Percentiles rank a stretch among this genome's conserved stretches.
These are phyloP conservation scores for Microcyclospora pomicola DNA, from an alignment of 2,329 filamentous ascomycete species.

Conservation along the genomic window DNA sequence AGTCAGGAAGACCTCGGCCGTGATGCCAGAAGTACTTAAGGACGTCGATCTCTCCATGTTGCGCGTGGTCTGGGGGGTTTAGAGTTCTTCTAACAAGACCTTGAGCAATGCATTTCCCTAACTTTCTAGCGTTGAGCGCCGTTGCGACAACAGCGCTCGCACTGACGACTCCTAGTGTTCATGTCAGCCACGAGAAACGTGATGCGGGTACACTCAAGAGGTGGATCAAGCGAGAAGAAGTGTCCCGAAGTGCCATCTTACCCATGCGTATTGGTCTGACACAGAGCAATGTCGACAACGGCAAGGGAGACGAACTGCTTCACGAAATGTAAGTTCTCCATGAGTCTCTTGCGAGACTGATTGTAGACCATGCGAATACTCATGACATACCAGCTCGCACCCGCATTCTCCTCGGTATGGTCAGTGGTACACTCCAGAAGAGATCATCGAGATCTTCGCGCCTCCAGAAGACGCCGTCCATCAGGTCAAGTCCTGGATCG, in stretches of 20 bases:
- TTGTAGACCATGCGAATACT: too few species aligned
- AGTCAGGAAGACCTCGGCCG: too few species aligned
- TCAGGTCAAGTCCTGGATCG: constrained; percentile 27
- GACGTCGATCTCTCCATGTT: too few species aligned
- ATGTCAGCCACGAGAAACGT: constrained; percentile 20
- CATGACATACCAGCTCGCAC: constrained; percentile 1
- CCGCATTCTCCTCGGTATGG: constrained; percentile 8
- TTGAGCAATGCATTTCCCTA: too few species aligned
- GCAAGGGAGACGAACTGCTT: neutral
- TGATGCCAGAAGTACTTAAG: too few species aligned
- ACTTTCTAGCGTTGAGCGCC: neutral
- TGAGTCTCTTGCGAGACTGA: too few species aligned
- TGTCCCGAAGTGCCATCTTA: constrained; percentile 4
- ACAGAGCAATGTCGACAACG: constrained; percentile 7
- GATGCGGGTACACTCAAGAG: constrained; percentile 14
- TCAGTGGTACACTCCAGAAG: constrained; percentile 19
- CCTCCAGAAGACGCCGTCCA: constrained; percentile 22
- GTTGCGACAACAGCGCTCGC: neutral
- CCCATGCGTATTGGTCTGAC: constrained; percentile 13
- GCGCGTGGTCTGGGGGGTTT: too few species aligned
- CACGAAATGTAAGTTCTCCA: too few species aligned
- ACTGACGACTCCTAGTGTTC: constrained; percentile 4
- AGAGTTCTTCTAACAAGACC: too few species aligned
- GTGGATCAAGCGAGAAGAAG: constrained; percentile 22
- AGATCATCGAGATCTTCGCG: constrained; percentile 30